These are phyloP conservation scores for Xylariaceae sp. DNA, from an alignment of 2,329 filamentous ascomycete species.

Conservation along the genomic window DNA sequence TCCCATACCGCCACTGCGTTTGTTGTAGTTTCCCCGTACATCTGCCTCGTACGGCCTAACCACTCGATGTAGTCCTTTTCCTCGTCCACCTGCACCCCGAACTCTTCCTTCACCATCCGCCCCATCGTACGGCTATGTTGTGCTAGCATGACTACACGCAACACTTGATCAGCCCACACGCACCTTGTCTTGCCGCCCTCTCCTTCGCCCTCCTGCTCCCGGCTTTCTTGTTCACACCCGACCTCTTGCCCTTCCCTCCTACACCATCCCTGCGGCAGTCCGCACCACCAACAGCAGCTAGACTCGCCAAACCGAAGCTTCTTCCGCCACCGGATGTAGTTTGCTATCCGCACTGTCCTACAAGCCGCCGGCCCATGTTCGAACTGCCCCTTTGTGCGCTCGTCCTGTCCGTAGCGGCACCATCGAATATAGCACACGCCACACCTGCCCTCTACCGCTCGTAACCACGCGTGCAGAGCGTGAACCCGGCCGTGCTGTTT, in stretches of 20 bases:
- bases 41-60: neutral
- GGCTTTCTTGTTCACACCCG: neutral
- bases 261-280: neutral
- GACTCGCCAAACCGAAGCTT: too few relatives aligned
- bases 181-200: neutral
- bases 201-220: neutral
- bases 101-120: too few relatives aligned
- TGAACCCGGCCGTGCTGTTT: neutral
- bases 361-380: neutral
- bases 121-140: neutral
- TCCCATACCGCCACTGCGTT: neutral
- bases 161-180: neutral
- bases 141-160: neutral
- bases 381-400: neutral
- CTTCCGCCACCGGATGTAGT: neutral
- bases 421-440: too few relatives aligned
- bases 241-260: neutral
- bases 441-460: neutral
- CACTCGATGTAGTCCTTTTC: neutral
- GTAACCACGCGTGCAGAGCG: neutral
- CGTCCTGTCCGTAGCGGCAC: neutral
- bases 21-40: neutral
- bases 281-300: too few relatives aligned
- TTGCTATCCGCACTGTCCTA: neutral
- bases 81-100: too few relatives aligned